Conservation (phyloP, 2,329 filamentous ascomycete genomes). For the Calycina marina region DNA sequence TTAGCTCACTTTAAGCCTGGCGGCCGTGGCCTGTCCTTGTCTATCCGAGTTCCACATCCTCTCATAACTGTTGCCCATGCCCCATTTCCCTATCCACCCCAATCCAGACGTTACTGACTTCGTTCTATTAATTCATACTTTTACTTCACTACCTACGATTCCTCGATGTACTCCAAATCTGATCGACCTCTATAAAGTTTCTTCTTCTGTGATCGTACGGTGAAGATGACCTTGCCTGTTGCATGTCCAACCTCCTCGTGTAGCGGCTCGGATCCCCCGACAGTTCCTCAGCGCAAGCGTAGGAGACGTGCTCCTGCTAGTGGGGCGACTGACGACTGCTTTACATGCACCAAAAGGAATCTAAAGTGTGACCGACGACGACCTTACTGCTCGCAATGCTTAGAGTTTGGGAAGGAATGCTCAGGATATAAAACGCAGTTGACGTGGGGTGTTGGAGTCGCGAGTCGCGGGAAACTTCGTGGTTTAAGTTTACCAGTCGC, state of each 20-base stretch:
- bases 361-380: conserved; percentile 80
- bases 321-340: conserved; percentile 89
- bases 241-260: conserved; percentile 17
- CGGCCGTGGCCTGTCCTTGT: conserved; percentile 1
- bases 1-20: no score
- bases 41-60: neutral
- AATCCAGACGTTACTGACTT: neutral
- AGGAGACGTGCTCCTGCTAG: conserved; percentile 78
- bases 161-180: neutral
- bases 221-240: conserved; percentile 20
- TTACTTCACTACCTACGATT: neutral
- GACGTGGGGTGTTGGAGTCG: conserved; percentile 93
- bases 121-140: no score
- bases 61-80: neutral
- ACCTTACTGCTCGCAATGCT: conserved; percentile 89
- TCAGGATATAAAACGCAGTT: conserved; percentile 93
- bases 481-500: conserved; percentile 66
- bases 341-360: conserved; percentile 73
- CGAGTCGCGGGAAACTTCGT: conserved; percentile 85
- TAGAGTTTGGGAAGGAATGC: conserved; percentile 83
- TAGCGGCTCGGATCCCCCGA: conserved; percentile 15
- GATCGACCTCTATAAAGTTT: neutral
- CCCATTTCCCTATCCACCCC: conserved; percentile 1
- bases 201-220: neutral
- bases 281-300: conserved; percentile 37